These are phyloP conservation scores for Oenanthe javanica DNA, from an alignment of 140 eudicot species.

Conservation along the genomic window DNA sequence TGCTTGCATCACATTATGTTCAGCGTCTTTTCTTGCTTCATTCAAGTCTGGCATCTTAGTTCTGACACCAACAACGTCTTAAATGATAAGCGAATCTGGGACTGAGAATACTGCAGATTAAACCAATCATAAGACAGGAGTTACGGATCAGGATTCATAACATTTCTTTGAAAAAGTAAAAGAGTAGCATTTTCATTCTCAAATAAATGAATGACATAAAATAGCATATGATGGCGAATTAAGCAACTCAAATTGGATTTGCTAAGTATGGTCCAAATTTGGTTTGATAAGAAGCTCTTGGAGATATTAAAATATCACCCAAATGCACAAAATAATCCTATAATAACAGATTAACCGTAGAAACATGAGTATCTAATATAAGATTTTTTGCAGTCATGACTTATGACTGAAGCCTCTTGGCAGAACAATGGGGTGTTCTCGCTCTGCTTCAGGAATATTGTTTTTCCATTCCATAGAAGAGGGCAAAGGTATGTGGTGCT, in stretches of 20 bases:
- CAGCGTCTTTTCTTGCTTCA: slow-evolving; percentile 26
- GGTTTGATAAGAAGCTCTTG: not conserved
- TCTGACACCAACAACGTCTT: slow-evolving; percentile 18
- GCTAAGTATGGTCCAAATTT: not conserved
- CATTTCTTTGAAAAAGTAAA: not conserved
- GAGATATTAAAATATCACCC: not conserved
- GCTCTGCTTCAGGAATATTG: not conserved
- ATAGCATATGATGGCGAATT: not conserved
- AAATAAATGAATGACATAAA: not conserved
- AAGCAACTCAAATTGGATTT: not conserved
- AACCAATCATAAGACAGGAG: not conserved
- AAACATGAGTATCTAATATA: not conserved
- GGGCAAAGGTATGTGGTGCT: not conserved
- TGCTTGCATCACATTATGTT: slow-evolving; percentile 15
- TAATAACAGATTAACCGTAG: not conserved
- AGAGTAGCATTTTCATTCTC: not conserved
- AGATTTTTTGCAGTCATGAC: not conserved
- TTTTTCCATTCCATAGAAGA: not conserved
- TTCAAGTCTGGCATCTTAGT: slow-evolving; percentile 37
- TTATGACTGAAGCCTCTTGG: not conserved
- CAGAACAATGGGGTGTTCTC: not conserved
- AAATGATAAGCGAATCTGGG: not conserved
- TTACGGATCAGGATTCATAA: not conserved
- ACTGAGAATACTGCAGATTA: no score
- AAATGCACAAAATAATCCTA: not conserved